phyloP scores from a whole-genome alignment of 2,329 filamentous ascomycete genomes.

The Calonectria fujianensis region DNA sequence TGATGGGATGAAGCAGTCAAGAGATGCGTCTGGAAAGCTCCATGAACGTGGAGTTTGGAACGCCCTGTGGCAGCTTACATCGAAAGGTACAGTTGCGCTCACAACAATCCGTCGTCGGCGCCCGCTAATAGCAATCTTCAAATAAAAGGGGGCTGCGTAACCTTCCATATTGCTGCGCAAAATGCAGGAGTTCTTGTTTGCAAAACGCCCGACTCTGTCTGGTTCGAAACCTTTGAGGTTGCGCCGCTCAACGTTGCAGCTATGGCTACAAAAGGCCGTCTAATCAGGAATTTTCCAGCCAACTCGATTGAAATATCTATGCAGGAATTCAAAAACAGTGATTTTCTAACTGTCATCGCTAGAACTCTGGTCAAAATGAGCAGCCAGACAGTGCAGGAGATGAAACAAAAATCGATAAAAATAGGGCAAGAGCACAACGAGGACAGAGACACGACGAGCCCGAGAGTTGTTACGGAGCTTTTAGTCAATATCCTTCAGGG shows the following conservation, averaged over 20 bases:
- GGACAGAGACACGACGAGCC: constrained; percentile 68
- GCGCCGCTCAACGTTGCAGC: constrained; percentile 40
- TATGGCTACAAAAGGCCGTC: constrained; percentile 36
- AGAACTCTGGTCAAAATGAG: constrained; percentile 58
- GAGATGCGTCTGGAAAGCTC: constrained; percentile 23
- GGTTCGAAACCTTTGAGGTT: constrained; percentile 46
- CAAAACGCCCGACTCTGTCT: constrained; percentile 2
- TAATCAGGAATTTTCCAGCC: constrained; percentile 42
- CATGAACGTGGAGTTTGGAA: constrained; percentile 17
- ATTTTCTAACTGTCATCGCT: constrained; percentile 50
- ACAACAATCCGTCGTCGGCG: neutral
- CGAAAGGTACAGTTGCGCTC: constrained; percentile 11
- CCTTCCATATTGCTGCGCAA: constrained; percentile 41
- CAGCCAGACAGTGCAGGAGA: constrained; percentile 50
- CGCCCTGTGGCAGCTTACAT: constrained; percentile 20
- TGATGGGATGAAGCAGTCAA: constrained; percentile 28
- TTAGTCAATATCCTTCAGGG: constrained; percentile 63
- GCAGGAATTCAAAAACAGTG: constrained; percentile 21
- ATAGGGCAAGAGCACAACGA: constrained; percentile 61
- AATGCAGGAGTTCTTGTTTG: constrained; percentile 44
- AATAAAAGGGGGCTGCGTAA: constrained; percentile 13
- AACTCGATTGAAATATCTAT: constrained; percentile 23
- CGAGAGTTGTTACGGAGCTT: constrained; percentile 71
- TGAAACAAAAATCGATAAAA: constrained; percentile 58
- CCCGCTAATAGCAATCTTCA: neutral